Evolutionary conservation across 2,329 filamentous ascomycete genomes (phyloP), one percentile per base, ranked within the genome.

Genomic region (Chalara sp.): DNA sequence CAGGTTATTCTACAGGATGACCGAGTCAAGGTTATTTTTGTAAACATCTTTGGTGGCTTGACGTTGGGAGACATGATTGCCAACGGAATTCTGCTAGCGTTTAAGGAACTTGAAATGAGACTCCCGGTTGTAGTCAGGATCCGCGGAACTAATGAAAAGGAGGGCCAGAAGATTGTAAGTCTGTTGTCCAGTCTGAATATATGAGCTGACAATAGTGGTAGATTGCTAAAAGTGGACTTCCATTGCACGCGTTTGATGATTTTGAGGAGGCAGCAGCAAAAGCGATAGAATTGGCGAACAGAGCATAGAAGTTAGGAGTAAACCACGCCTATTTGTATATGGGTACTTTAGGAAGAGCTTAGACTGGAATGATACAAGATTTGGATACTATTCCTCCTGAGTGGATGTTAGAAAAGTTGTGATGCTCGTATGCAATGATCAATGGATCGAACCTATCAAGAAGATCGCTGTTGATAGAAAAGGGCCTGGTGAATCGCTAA

Each of bases 51-150:
- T 57, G 83, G 81, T 6, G 82, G 83, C 0, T 55, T 58, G 55
- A 62, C 60, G 5, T 76, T 84, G 52, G 87, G 87, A 35, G 86
- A 89, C 58, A 90, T 91, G 86, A 91, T 91, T 65, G 87, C 87
- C 0, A 75, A 82, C 51, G 87, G 87, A 0, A 78, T 92, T 46
- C 72, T 91, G 30, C 62, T 87, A 58, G 87, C 87, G 1, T 89
- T 90, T 63, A 74, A 77, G 55, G 83, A 90, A 62, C 65, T 89
- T 49, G 71, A 79, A 6, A 76, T 86, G 60, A 69, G 66, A n/a
- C 74, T 87, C 2, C 87, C 87, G 0, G 84, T 91, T 1, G 85
- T 91, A n/a, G 87, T 91, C 32, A 75, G 87, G 56, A 75, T 91
- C 55, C 74, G 86, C 54, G 87, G 87, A 6, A 90, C 86, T 11